Evolutionary conservation across 2,329 filamentous ascomycete genomes (phyloP), one percentile per base, ranked within the genome.

Genomic region (Ceratocystis eucalypticola): DNA sequence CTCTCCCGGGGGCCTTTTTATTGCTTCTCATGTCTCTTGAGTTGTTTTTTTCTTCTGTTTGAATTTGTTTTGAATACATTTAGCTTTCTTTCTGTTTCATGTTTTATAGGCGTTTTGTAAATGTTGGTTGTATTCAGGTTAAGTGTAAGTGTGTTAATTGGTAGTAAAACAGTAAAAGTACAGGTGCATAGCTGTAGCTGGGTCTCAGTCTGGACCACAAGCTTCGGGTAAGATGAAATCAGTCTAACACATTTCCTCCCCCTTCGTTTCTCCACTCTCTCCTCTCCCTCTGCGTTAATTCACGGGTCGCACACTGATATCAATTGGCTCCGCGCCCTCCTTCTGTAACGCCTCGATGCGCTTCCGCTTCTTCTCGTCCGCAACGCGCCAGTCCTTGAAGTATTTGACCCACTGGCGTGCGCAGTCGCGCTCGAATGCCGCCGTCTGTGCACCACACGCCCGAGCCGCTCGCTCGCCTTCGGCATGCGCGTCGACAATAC

Each of bases 321-420:
- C 64, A 50, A 68, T 68, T 48, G 64, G 59, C 59, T 63, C 79
- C 12, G 88, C 89, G 69, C 88, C 88, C 74, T 93, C 87, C 61
- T 80, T 82, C 74, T 88, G 82, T 71, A 96, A 83, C 73, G 85
- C 84, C 71, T 88, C 87, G 70, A 96, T 79, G 28, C 90, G 88
- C 76, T 86, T 80, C 73, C 89, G 87, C 76, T 93, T 91, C 72
- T 96, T 89, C 73, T 89, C 83, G 71, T 99, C 94, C 77, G 95
- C 93, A 45, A 97, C 90, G 72, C 94, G 83, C 78, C 91, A 88
- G 77, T 96, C 92, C 80, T 97, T 96, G 78, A 99, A 99, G 77
- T 99, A 97, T 77, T 91, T 91, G 69, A 96, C 94, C 94, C 94
- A 99, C 74, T 91, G 92, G 68, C 80, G 82, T 20, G 91, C 91